Percentiles rank a stretch among this genome's conserved stretches.
phyloP scores from a whole-genome alignment of 2,329 filamentous ascomycete species.

The Clarireedia homoeocarpa region DNA sequence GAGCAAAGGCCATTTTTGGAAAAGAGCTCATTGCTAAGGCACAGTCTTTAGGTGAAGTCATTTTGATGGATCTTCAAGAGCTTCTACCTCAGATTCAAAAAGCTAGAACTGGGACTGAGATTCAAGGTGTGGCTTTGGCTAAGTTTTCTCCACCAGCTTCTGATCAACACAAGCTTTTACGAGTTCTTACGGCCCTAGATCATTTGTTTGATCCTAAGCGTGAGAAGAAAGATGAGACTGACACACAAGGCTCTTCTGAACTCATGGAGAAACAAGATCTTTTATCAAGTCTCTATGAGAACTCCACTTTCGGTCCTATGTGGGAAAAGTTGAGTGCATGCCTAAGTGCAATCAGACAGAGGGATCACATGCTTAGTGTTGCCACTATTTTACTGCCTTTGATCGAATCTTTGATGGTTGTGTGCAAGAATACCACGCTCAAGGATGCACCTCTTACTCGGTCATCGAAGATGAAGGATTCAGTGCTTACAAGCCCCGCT shows the following conservation, averaged over 20 bases:
- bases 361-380: slow-evolving; percentile 93
- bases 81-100: slow-evolving; percentile 79
- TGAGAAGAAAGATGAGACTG: slow-evolving; percentile 43
- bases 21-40: slow-evolving; percentile 85
- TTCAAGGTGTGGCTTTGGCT: slow-evolving; percentile 85
- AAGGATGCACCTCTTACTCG: slow-evolving; percentile 28
- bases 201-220: slow-evolving; percentile 87
- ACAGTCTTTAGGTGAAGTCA: slow-evolving; percentile 73
- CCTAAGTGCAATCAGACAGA: slow-evolving; percentile 77
- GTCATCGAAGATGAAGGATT: slow-evolving; percentile 50
- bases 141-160: slow-evolving; percentile 96
- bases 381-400: slow-evolving; percentile 90
- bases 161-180: slow-evolving; percentile 90
- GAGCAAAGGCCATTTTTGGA: slow-evolving; percentile 85
- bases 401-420: slow-evolving; percentile 96
- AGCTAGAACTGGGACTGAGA: slow-evolving; percentile 83
- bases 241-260: slow-evolving; percentile 37
- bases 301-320: slow-evolving; percentile 78
- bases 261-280: slow-evolving; percentile 71
- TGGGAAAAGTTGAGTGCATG: slow-evolving; percentile 92
- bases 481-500: slow-evolving; percentile 65
- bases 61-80: slow-evolving; percentile 76
- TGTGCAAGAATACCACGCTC: slow-evolving; percentile 89
- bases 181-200: slow-evolving; percentile 87
- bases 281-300: slow-evolving; percentile 81